These are phyloP conservation scores for Pilasporangium apinafurcum DNA, from an alignment of 352 stramenopile species.

Conservation along the genomic window DNA sequence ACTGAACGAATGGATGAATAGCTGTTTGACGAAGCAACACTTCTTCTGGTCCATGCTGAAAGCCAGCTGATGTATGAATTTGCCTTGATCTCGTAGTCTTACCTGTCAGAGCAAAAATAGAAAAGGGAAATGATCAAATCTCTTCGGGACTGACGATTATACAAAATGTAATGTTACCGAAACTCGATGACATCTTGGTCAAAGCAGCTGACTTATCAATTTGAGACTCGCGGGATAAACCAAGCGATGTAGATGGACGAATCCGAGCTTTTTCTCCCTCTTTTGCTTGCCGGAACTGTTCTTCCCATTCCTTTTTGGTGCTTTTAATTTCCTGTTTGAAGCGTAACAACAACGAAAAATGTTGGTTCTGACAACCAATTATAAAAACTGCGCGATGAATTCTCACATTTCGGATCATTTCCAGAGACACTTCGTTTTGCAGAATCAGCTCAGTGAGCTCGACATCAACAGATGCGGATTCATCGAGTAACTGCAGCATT, in stretches of 20 bases:
- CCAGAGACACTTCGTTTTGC: conserved; percentile 79
- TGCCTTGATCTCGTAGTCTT: conserved; percentile 13
- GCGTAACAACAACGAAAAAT: neutral
- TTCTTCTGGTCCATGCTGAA: conserved; percentile 34
- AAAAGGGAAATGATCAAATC: neutral
- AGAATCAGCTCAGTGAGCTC: conserved; percentile 81
- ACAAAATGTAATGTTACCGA: conserved; percentile 2
- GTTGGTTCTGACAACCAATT: neutral
- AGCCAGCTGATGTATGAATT: conserved; percentile 51
- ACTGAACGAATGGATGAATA: conserved; percentile 16
- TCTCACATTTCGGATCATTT: conserved; percentile 75
- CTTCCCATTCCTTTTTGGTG: conserved; percentile 73
- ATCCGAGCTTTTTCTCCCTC: conserved; percentile 22
- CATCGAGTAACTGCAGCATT: conserved; percentile 43
- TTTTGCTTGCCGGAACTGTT: conserved; percentile 48
- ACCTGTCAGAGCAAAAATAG: neutral
- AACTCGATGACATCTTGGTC: conserved; percentile 1
- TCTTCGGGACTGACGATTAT: no score
- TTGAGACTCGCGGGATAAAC: conserved; percentile 13
- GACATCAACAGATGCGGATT: conserved; percentile 65
- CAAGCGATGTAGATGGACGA: conserved; percentile 52
- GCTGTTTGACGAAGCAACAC: conserved; percentile 25
- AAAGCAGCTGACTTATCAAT: neutral
- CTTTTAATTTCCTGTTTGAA: conserved; percentile 58
- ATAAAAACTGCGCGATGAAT: no score